phyloP scores from a whole-genome alignment of 106 monocot species.

The Xerophyta viscosa region DNA sequence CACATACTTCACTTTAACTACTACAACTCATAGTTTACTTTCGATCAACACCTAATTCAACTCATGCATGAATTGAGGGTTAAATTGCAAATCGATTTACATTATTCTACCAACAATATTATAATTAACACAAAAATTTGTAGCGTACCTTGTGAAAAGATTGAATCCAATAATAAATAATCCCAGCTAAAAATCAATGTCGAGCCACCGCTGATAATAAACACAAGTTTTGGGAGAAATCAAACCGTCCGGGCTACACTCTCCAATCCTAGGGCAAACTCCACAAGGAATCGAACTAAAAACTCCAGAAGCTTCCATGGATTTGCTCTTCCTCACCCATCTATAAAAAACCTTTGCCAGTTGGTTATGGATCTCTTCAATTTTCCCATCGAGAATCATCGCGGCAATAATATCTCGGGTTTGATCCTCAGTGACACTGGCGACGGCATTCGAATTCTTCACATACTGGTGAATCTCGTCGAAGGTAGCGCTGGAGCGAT shows the following conservation, averaged over 20 bases:
- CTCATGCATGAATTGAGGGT: too few species aligned
- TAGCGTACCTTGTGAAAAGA: too few species aligned
- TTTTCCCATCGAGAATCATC: not conserved
- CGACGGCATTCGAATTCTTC: not conserved
- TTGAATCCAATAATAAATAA: too few species aligned
- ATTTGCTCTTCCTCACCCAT: not conserved
- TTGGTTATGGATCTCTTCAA: not conserved
- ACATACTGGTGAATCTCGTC: not conserved
- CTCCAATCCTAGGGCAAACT: not conserved
- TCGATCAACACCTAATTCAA: too few species aligned
- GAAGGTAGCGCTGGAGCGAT: not conserved
- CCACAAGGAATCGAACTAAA: not conserved
- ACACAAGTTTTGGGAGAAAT: not conserved
- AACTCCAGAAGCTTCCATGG: not conserved
- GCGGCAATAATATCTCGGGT: not conserved
- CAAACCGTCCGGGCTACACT: not conserved
- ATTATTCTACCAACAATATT: too few species aligned
- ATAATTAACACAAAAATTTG: too few species aligned
- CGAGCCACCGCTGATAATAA: not conserved
- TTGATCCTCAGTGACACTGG: not conserved
- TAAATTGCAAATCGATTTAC: too few species aligned
- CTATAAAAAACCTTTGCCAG: not conserved
- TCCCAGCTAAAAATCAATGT: not conserved
- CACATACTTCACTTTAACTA: too few species aligned
- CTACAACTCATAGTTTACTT: too few species aligned